These are phyloP conservation scores for Aspergillus hiratsukae DNA, from an alignment of 2,329 filamentous ascomycete species.

Conservation along the genomic window DNA sequence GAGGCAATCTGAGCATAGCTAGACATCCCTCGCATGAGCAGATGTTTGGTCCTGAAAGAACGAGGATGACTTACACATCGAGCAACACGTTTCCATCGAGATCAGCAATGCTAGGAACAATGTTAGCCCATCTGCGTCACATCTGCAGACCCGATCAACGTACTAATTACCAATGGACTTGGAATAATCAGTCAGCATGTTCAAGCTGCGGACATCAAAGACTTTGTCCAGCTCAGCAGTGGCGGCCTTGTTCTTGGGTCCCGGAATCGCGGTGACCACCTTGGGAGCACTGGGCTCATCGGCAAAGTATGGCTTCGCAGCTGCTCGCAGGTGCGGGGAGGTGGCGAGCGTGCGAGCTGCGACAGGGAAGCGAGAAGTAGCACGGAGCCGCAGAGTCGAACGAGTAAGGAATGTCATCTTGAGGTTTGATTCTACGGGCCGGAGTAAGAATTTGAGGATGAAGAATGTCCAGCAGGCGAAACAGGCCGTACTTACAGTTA, in stretches of 20 bases:
- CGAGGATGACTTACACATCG: slow-evolving; percentile 42
- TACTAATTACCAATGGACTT: slow-evolving; percentile 75
- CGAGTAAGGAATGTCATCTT: slow-evolving; percentile 37
- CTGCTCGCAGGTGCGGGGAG: slow-evolving; percentile 30
- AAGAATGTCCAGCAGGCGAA: neutral
- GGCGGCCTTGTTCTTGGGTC: slow-evolving; percentile 66
- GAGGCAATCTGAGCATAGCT: slow-evolving; percentile 89
- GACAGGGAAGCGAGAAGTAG: slow-evolving; percentile 29
- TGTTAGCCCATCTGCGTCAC: slow-evolving; percentile 14
- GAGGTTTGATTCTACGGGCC: neutral
- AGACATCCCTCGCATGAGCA: neutral
- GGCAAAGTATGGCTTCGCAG: slow-evolving; percentile 51
- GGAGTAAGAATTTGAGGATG: neutral
- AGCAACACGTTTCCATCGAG: slow-evolving; percentile 49
- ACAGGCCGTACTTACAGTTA: neutral
- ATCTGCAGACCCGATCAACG: slow-evolving; percentile 8
- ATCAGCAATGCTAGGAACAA: slow-evolving; percentile 42
- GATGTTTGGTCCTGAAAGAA: neutral
- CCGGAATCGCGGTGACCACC: slow-evolving; percentile 62
- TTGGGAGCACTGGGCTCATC: slow-evolving; percentile 56
- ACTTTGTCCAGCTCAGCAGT: slow-evolving; percentile 69
- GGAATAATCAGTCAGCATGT: slow-evolving; percentile 74
- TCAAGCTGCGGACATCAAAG: slow-evolving; percentile 80
- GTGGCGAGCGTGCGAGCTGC: slow-evolving; percentile 32
- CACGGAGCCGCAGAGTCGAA: slow-evolving; percentile 31